Base-by-base conservation (phyloP, 805 yeast genomes). In the Ogataea corticis region DNA sequence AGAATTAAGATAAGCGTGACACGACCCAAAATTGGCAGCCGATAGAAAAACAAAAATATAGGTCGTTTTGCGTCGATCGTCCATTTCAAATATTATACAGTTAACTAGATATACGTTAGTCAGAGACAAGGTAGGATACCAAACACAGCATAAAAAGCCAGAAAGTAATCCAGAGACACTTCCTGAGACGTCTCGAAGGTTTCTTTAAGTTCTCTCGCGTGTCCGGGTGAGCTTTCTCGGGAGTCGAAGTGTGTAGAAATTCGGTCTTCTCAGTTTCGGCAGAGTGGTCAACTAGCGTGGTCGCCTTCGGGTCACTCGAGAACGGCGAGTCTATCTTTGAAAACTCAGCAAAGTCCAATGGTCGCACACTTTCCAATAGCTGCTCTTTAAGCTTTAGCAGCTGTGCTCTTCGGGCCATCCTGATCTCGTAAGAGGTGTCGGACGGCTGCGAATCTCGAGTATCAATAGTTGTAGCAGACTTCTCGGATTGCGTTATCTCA, bases 1-100 rank as follows among this genome's bases (percentile, higher is more conserved):
- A 32, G 40, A 37, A 21, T 21, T 31, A 43, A 40, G 53, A 49
- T 49, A 49, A 49, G 53, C 45, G 48, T 42, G 53, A 46, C 53
- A 46, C 53, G 46, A 30, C 41, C 19, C n/a, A 9, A 11, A 25
- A 37, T 15, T 46, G 49, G 25, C 50, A 49, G 53, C 42, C 13
- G 11, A 11, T 7, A 25, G 7, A 32, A 2, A 38, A 33, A 17
- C 33, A 15, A 18, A 33, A 6, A 28, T 7, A 36, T 21, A 38
- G 15, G 18, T 14, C 9, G 15, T 27, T 17, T 17, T 17, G 49
- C 47, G 53, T 43, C 53, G 50, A 49, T 46, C 41, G 53, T 46
- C 53, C 46, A 21, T 40, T 38, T n/a, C n/a, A n/a, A n/a, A 19
- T 31, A 18, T 17, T 42, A 21, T 42, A 42, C 41, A 35, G 6